Conservation (phyloP, 805 yeast genomes). For the Yarrowia deformans region DNA sequence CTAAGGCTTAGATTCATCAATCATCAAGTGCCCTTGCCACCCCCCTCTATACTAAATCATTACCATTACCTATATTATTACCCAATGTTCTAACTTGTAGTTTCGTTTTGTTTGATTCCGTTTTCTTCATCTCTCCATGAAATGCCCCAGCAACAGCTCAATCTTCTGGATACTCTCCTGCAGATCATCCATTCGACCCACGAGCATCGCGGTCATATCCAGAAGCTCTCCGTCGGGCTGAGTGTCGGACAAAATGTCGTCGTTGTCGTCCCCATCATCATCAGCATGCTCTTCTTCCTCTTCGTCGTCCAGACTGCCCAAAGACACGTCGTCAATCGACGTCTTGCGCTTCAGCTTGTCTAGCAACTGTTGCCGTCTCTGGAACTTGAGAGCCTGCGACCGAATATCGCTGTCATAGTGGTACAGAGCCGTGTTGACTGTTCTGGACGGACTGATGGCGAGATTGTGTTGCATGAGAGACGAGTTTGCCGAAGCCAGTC, state of each 20-base stretch:
- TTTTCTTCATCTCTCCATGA: slow-evolving; percentile 16
- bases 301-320: slow-evolving; percentile 28
- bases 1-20: too few relatives aligned
- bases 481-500: slow-evolving; percentile 23
- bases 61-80: slow-evolving; percentile 19
- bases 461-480: slow-evolving; percentile 24
- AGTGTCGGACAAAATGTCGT: slow-evolving; percentile 20
- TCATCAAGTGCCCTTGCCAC: too few relatives aligned
- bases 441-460: slow-evolving; percentile 22
- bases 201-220: slow-evolving; percentile 36
- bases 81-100: slow-evolving; percentile 17
- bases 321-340: slow-evolving; percentile 27
- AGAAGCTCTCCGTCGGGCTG: slow-evolving; percentile 34
- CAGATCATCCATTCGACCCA: slow-evolving; percentile 19
- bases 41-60: not conserved
- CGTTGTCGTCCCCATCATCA: slow-evolving; percentile 19
- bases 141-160: slow-evolving; percentile 22
- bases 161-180: slow-evolving; percentile 37
- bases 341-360: slow-evolving; percentile 27
- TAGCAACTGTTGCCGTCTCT: slow-evolving; percentile 27
- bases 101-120: not conserved
- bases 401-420: slow-evolving; percentile 32
- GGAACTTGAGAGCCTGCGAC: slow-evolving; percentile 12
- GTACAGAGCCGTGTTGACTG: slow-evolving; percentile 30
- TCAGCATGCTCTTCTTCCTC: slow-evolving; percentile 16